Evolutionary conservation across 1,284 basidiomycete species (phyloP), one percentile per base, ranked within the genome.

Genomic region (Sparassis latifolia): DNA sequence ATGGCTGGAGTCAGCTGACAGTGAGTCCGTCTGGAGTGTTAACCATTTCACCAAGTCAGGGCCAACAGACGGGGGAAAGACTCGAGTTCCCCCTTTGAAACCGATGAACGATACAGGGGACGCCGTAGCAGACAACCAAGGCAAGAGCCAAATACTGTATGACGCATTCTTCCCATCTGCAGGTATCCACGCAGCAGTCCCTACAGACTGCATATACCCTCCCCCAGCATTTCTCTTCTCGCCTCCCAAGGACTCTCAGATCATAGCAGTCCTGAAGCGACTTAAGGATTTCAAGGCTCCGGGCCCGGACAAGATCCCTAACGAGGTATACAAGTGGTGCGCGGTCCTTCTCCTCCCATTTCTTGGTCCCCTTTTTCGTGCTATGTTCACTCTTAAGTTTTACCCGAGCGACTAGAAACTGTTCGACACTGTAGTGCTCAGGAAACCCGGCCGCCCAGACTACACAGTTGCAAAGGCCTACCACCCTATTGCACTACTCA

Each of bases 401-500:
- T 75, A 69, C 60, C 67, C 65, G 1, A 53, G 53, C 0, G 39
- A 41, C 3, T 75, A 71, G 71, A 58, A 60, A 27, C 33, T 53
- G 0, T 67, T 61, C 2, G 55, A 53, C 7, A 73, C 69, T 1
- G 56, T 70, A 0, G 69, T 73, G 0, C 52, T 77, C 0, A 50
- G 62, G 10, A 77, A 78, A 52, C 71, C 69, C 2, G 68, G 68
- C 0, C 66, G 67, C 31, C 30, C 62, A 0, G 62, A 67, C 53
- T 76, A 77, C 57, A 53, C 57, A 0, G 42, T 60, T 0, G 54
- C 71, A 0, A 66, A 66, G 20, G 57, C 73, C 0, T 75, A 69
- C 51, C 56, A 70, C 0, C 74, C 74, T 0, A 73, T 77, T 0
- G 67, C 67, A 0, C 68, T 77, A 1, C 58, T 69, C 0, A 60